Evolutionary conservation across 2,329 filamentous ascomycete genomes (phyloP), one percentile per base, ranked within the genome.

Genomic region (Colletotrichum simmondsii): DNA sequence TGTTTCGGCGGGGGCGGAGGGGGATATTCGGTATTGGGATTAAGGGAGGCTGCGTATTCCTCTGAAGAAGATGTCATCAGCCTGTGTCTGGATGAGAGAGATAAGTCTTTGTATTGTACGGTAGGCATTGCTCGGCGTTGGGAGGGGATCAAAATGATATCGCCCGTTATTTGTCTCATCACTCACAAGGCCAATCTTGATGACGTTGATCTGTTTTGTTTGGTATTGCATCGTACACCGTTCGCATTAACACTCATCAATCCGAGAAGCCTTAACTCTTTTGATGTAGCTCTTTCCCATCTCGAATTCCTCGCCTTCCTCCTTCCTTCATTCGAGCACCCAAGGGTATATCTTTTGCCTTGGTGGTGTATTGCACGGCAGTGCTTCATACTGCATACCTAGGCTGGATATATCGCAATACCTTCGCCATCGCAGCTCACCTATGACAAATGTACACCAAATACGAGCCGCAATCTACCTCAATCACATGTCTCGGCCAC

Each of bases 11-110:
- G 97, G 97, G 24, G 83, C 97, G 83, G 95, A 98, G 78, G 96
- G 97, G 5, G 87, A 93, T 58, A 94, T 99, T 74, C 94, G 93
- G 81, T 96, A 96, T 81, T 98, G 95, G 95, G 97, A 98, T 88
- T 98, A 88, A 81, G 16, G 54, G 5, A 37, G 60, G 28, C n/a
- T 11, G n/a, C 8, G 22, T n/a, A 11, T 19, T n/a, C 37, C 7
- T 42, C 37, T 7, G 16, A 24, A 53, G 46, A 19, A 30, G 11
- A 4, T n/a, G 37, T 8, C 37, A 35, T 12, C 42, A 10, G 19
- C 8, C 19, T 10, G 19, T 1, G 42, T 49, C 14, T 42, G 19
- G 37, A 42, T 42, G 37, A 42, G 14, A 42, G 14, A 22, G 32
- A 30, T 14, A 14, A 1, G 16, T 52, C 32, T 53, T 68, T 74